A percentile compares a stretch with the other conserved stretches of the same genome.
phyloP scores from a whole-genome alignment of 2,329 filamentous ascomycete species.

The Didymella keratinophila region DNA sequence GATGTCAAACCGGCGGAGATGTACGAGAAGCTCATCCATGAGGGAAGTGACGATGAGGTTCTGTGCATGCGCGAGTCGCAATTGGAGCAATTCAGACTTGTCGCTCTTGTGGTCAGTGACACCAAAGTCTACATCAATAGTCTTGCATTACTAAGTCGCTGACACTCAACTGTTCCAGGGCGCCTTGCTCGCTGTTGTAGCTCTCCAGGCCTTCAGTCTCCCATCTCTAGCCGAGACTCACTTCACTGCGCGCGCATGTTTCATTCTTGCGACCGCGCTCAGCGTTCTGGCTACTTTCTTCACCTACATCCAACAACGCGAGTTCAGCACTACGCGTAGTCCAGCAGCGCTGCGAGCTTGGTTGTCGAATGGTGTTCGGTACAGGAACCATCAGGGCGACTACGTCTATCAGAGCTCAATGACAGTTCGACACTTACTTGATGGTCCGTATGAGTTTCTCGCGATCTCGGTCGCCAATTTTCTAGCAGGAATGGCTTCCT shows the following conservation, averaged over 20 bases:
- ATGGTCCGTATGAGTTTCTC: neutral
- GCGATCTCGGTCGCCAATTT: neutral
- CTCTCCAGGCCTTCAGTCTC: neutral
- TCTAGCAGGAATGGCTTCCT: neutral
- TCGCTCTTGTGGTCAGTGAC: neutral
- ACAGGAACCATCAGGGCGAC: neutral
- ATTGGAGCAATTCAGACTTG: neutral
- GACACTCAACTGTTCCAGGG: neutral
- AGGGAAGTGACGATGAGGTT: neutral
- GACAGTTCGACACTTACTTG: neutral
- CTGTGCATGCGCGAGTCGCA: neutral
- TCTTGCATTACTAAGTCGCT: neutral
- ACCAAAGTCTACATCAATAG: no score
- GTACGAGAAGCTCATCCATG: neutral
- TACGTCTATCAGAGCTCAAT: neutral
- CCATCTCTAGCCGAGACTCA: neutral
- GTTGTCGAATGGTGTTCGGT: neutral
- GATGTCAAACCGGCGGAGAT: neutral
- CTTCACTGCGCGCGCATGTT: neutral
- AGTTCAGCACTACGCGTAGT: neutral
- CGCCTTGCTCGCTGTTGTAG: neutral
- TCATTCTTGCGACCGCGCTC: neutral
- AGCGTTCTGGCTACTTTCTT: neutral
- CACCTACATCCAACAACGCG: neutral
- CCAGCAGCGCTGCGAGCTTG: neutral